phyloP scores from a whole-genome alignment of 2,329 filamentous ascomycete species.

The Claviceps purpurea region DNA sequence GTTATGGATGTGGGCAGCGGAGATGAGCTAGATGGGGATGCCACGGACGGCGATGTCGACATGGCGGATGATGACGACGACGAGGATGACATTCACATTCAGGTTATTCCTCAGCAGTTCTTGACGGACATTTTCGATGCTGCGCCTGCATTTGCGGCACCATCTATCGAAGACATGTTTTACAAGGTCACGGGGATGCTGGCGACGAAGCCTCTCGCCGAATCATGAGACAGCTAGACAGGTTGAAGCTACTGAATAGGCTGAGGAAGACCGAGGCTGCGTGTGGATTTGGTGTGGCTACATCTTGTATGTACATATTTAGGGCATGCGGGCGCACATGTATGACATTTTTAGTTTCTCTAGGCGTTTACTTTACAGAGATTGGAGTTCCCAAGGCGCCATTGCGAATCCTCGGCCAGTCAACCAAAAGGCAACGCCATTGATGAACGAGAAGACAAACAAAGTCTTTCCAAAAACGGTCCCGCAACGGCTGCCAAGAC shows the following conservation, averaged over 20 bases:
- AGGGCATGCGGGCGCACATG: background rate
- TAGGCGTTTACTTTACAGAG: too few relatives aligned
- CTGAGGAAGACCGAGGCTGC: background rate
- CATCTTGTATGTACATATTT: constrained; percentile 1
- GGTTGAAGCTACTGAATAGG: background rate
- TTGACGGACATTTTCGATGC: constrained; percentile 58
- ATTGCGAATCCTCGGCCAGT: too few relatives aligned
- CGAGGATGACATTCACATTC: constrained; percentile 32
- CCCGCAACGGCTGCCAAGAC: background rate
- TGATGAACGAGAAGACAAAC: too few relatives aligned
- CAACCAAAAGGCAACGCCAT: too few relatives aligned
- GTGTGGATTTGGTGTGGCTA: background rate
- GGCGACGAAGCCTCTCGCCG: constrained; percentile 30
- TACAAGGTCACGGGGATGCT: constrained; percentile 52
- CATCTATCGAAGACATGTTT: constrained; percentile 63
- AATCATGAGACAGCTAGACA: background rate
- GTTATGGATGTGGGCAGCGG: constrained; percentile 28
- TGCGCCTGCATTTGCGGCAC: constrained; percentile 54
- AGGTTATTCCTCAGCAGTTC: constrained; percentile 54
- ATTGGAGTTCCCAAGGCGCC: too few relatives aligned
- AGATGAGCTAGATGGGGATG: constrained; percentile 22
- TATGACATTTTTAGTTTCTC: background rate
- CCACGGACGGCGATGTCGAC: constrained; percentile 26
- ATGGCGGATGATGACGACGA: constrained; percentile 26
- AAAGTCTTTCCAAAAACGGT: background rate